phyloP scores from a whole-genome alignment of 345 rosid genomes.

The Melaleuca alternifolia region DNA sequence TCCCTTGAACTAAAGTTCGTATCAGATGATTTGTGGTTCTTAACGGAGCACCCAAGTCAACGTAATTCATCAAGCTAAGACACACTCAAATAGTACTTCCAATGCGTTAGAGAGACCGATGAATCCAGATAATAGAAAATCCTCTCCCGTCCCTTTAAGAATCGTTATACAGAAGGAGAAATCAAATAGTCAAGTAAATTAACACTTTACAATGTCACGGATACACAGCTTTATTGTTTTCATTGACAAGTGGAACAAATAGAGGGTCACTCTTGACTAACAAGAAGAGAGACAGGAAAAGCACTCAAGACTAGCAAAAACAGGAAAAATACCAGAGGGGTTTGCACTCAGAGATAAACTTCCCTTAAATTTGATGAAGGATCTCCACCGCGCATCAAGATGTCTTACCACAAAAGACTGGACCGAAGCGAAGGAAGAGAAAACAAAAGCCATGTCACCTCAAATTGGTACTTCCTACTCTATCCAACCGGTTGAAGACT shows the following conservation, averaged over 20 bases:
- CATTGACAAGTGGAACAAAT: not conserved
- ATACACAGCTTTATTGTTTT: not conserved
- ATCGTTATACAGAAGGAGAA: not conserved
- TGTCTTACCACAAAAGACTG: constrained; percentile 1
- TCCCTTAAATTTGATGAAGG: not conserved
- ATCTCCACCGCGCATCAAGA: not conserved
- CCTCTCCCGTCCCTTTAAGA: not conserved
- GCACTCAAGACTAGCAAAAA: not conserved
- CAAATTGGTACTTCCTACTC: constrained; percentile 15
- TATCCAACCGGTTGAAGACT: constrained; percentile 17
- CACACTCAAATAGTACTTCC: not conserved
- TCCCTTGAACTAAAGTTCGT: not conserved
- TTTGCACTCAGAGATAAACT: not conserved
- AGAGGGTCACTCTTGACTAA: not conserved
- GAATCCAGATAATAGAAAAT: not conserved
- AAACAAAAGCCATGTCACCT: constrained; percentile 13
- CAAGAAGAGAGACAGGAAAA: not conserved
- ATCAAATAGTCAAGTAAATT: not conserved
- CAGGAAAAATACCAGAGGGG: not conserved
- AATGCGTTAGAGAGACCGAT: not conserved
- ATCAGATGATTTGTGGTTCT: not conserved
- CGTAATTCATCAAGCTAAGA: not conserved
- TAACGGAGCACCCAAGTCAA: not conserved
- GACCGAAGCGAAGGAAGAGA: not conserved
- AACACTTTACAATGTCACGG: not conserved